phyloP scores from a whole-genome alignment of 2,329 filamentous ascomycete genomes.

The Hypoxylon sp. region DNA sequence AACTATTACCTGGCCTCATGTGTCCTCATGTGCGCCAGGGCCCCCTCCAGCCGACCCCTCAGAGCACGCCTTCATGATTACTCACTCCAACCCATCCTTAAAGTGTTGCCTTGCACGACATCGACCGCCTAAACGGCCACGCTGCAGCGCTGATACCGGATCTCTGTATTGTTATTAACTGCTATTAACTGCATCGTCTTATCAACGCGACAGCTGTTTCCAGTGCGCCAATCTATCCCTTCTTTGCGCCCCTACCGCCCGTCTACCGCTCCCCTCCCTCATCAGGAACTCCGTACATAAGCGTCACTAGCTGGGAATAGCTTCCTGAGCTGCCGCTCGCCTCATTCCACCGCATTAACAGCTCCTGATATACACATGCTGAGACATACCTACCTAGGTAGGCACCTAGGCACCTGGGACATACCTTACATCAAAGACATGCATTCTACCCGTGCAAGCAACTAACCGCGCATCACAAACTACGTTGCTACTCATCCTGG shows the following conservation, averaged over 20 bases:
- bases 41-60: conserved; percentile 30
- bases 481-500: conserved; percentile 44
- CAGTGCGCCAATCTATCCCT: conserved; percentile 34
- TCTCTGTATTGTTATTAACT: conserved; percentile 25
- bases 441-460: conserved; percentile 32
- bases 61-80: conserved; percentile 34
- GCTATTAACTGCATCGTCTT: conserved; percentile 27
- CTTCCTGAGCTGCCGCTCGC: conserved; percentile 45
- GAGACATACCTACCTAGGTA: conserved; percentile 20
- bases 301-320: conserved; percentile 42
- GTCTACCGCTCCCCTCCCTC: conserved; percentile 16
- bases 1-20: conserved; percentile 25
- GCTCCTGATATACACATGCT: conserved; percentile 31
- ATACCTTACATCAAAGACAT: conserved; percentile 30
- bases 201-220: conserved; percentile 27
- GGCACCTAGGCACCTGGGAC: neutral
- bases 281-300: conserved; percentile 43
- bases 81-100: conserved; percentile 30
- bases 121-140: conserved; percentile 36
- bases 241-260: conserved; percentile 30
- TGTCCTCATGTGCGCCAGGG: conserved; percentile 23
- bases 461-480: conserved; percentile 29
- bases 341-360: conserved; percentile 38
- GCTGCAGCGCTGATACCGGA: conserved; percentile 8
- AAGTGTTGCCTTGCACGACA: conserved; percentile 30